phyloP scores from a whole-genome alignment of 805 yeast species.

The Kurtzmaniella fragi region DNA sequence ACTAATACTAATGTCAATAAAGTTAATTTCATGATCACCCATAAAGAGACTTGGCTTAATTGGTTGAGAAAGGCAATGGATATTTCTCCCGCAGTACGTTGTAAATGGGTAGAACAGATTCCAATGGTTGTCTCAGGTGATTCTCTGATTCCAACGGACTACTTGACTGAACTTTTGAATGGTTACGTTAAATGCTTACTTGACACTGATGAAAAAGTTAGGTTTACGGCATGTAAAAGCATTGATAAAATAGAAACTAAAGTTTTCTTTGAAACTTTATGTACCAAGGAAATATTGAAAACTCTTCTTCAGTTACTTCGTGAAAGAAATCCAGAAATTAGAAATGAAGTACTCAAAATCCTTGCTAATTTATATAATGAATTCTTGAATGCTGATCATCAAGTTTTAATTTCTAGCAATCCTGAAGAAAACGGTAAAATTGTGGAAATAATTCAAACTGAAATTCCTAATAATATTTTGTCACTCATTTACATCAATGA shows the following conservation, averaged over 20 bases:
- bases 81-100: slow-evolving; percentile 56
- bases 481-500: slow-evolving; percentile 73
- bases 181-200: slow-evolving; percentile 65
- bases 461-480: slow-evolving; percentile 64
- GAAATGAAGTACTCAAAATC: slow-evolving; percentile 53
- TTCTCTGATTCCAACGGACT: slow-evolving; percentile 1
- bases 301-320: slow-evolving; percentile 61
- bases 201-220: slow-evolving; percentile 71
- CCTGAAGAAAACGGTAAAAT: slow-evolving; percentile 10
- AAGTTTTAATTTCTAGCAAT: not conserved
- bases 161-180: slow-evolving; percentile 19
- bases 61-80: slow-evolving; percentile 80
- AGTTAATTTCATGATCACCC: slow-evolving; percentile 53
- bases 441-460: slow-evolving; percentile 21
- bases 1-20: slow-evolving; percentile 34
- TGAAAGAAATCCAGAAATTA: slow-evolving; percentile 63
- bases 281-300: slow-evolving; percentile 42
- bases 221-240: slow-evolving; percentile 55
- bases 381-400: slow-evolving; percentile 21
- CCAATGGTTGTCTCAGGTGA: slow-evolving; percentile 36
- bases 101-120: slow-evolving; percentile 63
- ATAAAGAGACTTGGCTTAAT: slow-evolving; percentile 54
- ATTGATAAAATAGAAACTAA: slow-evolving; percentile 44
- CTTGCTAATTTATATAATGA: slow-evolving; percentile 53
- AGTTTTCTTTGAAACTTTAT: slow-evolving; percentile 44